These are phyloP conservation scores for Polyplosphaeria fusca DNA, from an alignment of 495 filamentous ascomycete species.

Conservation along the genomic window DNA sequence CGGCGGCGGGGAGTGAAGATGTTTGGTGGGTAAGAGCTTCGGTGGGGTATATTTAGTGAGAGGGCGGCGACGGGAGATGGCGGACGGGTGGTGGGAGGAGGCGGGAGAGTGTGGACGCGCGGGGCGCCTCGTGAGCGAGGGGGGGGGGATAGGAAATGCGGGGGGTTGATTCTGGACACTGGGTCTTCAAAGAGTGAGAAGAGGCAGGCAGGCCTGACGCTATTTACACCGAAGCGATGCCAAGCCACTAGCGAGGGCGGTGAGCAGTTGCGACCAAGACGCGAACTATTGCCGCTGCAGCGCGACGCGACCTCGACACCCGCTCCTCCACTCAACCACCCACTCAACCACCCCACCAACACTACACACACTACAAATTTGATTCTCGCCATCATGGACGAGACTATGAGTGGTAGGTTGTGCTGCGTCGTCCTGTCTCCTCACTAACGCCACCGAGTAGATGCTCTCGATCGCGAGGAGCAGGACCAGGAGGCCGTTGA, in stretches of 20 bases:
- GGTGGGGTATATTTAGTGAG: too few species aligned
- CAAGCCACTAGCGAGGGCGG: background rate
- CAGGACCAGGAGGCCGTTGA: conserved; percentile 71
- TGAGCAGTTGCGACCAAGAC: too few species aligned
- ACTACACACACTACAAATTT: too few species aligned
- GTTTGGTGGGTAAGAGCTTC: background rate
- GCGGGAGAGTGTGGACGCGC: conserved; percentile 16
- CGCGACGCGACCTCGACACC: background rate
- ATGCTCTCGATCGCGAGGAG: conserved; percentile 41
- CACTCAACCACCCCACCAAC: background rate
- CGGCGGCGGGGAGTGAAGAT: background rate
- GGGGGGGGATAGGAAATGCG: background rate
- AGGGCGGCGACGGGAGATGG: background rate
- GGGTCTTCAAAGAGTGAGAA: conserved; percentile 33
- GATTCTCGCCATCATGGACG: conserved; percentile 24
- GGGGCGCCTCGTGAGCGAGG: conserved; percentile 1
- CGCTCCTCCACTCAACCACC: background rate
- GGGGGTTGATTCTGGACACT: conserved; percentile 31
- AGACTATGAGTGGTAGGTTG: conserved; percentile 29
- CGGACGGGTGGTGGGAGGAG: conserved; percentile 4
- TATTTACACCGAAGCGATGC: background rate
- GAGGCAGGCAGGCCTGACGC: background rate
- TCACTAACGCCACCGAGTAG: conserved; percentile 35
- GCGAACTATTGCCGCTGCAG: background rate
- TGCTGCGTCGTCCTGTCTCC: conserved; percentile 6